Evolutionary conservation across 345 rosid species (phyloP), one percentile per base, ranked within the genome.

Genomic region (Hibiscus tridactylites): DNA sequence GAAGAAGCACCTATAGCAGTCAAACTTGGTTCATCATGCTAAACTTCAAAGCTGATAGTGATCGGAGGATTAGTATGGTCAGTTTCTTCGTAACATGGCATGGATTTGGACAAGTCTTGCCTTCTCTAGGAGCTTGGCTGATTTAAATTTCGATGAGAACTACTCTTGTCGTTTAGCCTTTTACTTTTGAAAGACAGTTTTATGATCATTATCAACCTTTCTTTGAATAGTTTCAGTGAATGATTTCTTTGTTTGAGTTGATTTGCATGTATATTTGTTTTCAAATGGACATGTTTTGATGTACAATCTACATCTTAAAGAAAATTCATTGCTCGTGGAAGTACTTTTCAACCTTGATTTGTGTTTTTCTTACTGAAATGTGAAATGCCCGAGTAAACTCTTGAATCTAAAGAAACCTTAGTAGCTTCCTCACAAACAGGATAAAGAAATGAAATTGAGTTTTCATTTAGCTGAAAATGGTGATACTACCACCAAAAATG

Each of bases 91-190:
- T 37, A 37, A 56, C 73, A 54, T 54, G 72, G 10, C 15, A 17
- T 54, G 10, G 50, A 33, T 54, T 69, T 69, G 49, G 60, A 35
- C 31, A 9, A 69, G 21, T 54, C 9, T 71, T 44, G 8, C 24
- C 74, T 71, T 59, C 65, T 17, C 63, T 57, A 19, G 54, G 73
- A 58, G 52, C 11, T 70, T 37, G 50, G 13, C 13, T 39, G 63
- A 70, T 56, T 37, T 31, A 54, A 28, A 21, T 16, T 21, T 53
- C 33, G 47, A 47, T 31, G 46, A 54, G 17, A 53, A 9, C 60
- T 57, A 13, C 13, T 37, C 39, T 7, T 57, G 24, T 54, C 39
- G 31, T 70, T 61, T 53, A 54, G 47, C 49, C 29, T 17, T 39
- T 39, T 11, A 33, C 50, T 69, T 69, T 35, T 56, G 54, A 57